Base-by-base conservation (phyloP, 331 rosid genomes). In the Telfairia occidentalis region DNA sequence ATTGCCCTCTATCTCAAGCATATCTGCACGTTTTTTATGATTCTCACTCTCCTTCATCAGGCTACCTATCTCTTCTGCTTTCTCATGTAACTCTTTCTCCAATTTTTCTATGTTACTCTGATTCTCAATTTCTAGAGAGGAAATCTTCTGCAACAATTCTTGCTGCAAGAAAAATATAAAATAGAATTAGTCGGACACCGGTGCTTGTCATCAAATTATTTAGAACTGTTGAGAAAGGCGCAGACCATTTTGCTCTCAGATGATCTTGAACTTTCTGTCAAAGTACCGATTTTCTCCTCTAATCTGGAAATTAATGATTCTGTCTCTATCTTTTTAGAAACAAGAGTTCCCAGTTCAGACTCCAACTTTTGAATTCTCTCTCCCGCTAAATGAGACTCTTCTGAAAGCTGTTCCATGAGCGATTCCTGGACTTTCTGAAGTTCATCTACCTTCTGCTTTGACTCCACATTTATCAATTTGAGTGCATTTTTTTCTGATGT, bases 231-330 rank as follows among this genome's bases (percentile, higher is more conserved):
- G 73, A 80, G 49, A 80, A 80, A 78, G 7, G 30, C 66, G 78
- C 85, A 78, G 70, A 92, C 98, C 91, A 79, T 82, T 86, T 87
- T 84, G 52, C 76, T 82, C 80, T 94, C 97, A 34, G 88, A 89
- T 72, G 87, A 84, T 80, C 84, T 86, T 78, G 79, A 84, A 71
- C 81, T 84, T 82, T 90, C 88, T 74, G 87, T 81, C 78, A 90
- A 77, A 74, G 52, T n/a, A 65, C 58, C 82, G 71, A 82, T 80
- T 85, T 82, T 86, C 79, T 80, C 84, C 87, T 90, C 89, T 84
- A 91, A 85, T 82, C 82, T 78, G 66, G 87, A 88, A 76, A 91
- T 84, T 61, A 85, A 79, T 60, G 66, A 54, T 76, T 91, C 92
- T 78, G 96, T 78, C 79, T 84, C 92, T 54, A 54, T 81, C 87